Evolutionary conservation across 305 asterid genomes (phyloP), one percentile per base, ranked within the genome.

Genomic region (Fraxinus velutina): DNA sequence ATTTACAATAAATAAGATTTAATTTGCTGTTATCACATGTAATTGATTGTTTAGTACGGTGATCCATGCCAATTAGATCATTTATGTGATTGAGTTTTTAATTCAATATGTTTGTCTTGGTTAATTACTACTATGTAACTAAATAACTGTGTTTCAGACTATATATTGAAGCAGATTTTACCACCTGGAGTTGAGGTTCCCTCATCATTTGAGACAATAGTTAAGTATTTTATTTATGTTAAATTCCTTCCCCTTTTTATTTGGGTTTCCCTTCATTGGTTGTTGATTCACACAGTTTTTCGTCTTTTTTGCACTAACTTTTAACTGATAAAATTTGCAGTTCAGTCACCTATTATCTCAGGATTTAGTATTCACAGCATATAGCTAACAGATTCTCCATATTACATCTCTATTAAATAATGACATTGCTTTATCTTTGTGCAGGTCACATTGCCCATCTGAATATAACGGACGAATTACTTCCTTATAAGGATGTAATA

Each of bases 381-480:
- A 72, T 57, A 66, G 13, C 60, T 64, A 71, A 29, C 70, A 10
- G 24, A 62, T 73, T 22, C 19, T 17, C 15, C 68, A 21, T 42
- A 32, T 79, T 66, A 27, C 74, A 62, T 79, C 83, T 70, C 76
- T 72, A 70, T 57, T 80, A 76, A 29, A 84, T 85, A 83, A 78
- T 79, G 57, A 81, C 50, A 29, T 71, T 81, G 50, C 62, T 79
- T 83, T 47, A 34, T 75, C 22, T 79, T 76, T 81, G 44, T 92
- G 92, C 98, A 95, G 99, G 99, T 83, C 98, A 93, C 74, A 82
- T 95, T 86, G 97, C 98, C 74, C 99, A 95, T 88, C 85, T 95
- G 88, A 95, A 95, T 89, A 90, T 95, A 81, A 79, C 89, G 60
- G 97, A 93, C 81, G 97, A 95, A 34, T 86, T 92, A 76, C 94